A percentile compares a stretch with the other conserved stretches of the same genome.
Evolutionary conservation across 768 basidiomycete species (phyloP).

Genomic region (Rhodotorula toruloides): DNA sequence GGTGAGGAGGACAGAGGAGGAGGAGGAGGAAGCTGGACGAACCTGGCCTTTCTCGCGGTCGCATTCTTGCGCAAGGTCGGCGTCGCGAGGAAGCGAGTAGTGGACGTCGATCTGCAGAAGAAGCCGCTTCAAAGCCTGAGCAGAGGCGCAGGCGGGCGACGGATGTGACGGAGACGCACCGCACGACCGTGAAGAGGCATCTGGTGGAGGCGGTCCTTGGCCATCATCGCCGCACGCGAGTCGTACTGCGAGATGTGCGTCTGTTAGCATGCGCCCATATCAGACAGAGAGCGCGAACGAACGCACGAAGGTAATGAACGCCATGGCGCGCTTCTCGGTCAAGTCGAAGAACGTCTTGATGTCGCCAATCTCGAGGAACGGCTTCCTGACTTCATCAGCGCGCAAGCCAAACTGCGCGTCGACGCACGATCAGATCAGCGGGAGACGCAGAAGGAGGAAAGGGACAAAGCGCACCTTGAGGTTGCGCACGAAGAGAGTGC

Average conservation of each 20-base stretch:
- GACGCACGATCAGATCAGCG: background rate
- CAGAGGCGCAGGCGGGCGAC: background rate
- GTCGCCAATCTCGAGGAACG: slow-evolving; percentile 89
- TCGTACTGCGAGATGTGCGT: slow-evolving; percentile 61
- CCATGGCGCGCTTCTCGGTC: slow-evolving; percentile 91
- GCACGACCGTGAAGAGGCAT: slow-evolving; percentile 80
- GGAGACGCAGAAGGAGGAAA: background rate
- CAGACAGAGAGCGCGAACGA: background rate
- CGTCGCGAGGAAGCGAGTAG: slow-evolving; percentile 87
- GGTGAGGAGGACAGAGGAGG: background rate
- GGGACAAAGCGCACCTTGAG: slow-evolving; percentile 64
- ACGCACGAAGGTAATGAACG: slow-evolving; percentile 97
- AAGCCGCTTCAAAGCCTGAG: background rate
- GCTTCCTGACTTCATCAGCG: slow-evolving; percentile 64
- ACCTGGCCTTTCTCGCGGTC: slow-evolving; percentile 79
- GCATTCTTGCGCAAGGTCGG: slow-evolving; percentile 58
- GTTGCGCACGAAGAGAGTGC: slow-evolving; percentile 94
- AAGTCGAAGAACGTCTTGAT: slow-evolving; percentile 97
- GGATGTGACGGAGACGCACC: slow-evolving; percentile 53
- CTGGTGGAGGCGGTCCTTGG: slow-evolving; percentile 83
- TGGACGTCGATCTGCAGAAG: slow-evolving; percentile 85
- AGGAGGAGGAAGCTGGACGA: background rate
- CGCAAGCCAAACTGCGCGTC: slow-evolving; percentile 36
- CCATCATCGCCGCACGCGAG: slow-evolving; percentile 83
- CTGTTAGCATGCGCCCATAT: background rate